Evolutionary conservation across 2,329 filamentous ascomycete genomes (phyloP), one percentile per base, ranked within the genome.

Genomic region (Trichoderma citrinoviride): DNA sequence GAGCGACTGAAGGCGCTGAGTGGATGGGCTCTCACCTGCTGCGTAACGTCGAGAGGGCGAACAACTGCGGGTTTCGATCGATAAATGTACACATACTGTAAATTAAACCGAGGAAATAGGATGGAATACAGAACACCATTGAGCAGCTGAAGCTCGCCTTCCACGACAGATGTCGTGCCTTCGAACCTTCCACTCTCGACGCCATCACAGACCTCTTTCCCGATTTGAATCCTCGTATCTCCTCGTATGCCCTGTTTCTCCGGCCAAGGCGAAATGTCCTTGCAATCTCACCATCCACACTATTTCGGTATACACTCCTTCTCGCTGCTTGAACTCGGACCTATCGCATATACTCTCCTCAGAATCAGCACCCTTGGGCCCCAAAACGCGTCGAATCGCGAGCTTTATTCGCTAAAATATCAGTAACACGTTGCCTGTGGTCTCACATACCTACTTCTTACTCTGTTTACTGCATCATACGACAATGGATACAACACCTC

Each of bases 401-500:
- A 15, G 10, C 3, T 21, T 27, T 47, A 19, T 15, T 46, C 49
- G 12, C 21, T 40, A 12, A 27, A 63, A 12, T 29, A 52, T 55
- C 27, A n/a, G 23, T 47, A 56, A 52, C 5, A 8, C 1, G 0
- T 15, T 37, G 15, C 8, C 14, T 6, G 43, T 43, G 5, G 17
- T 44, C 23, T 41, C 7, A 19, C n/a, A 17, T 21, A 19, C 19
- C 17, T 33, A 1, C 27, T 17, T 23, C 23, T 47, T 19, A 4
- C 25, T 10, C 17, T 15, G 23, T 29, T 33, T 27, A 10, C 29
- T 12, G 14, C 10, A 17, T 1, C 2, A n/a, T 12, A 15, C 14
- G 17, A 15, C 25, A 37, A 77, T 77, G 75, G 76, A 76, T 40
- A 73, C 73, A 2, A 73, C 75, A 19, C 77, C 77, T 43, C 74